Base-by-base conservation (phyloP, 2,329 filamentous ascomycete genomes). In the Diaporthe ilicicola region DNA sequence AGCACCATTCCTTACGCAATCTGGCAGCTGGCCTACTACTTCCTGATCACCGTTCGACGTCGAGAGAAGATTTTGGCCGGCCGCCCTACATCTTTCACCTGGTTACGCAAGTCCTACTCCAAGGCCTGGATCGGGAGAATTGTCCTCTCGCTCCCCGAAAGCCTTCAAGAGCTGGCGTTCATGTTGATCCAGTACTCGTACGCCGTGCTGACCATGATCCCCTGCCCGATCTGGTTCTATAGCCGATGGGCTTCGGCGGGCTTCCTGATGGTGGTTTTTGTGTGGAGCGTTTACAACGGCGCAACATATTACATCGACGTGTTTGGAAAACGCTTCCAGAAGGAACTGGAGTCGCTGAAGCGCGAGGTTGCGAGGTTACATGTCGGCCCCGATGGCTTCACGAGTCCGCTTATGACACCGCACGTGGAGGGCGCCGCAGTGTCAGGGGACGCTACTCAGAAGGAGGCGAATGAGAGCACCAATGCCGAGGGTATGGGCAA, bases 281-380 rank as follows among this genome's bases (percentile, higher is more conserved):
- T 90, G 53, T 98, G 95, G 94, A 97, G 94, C 76, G 92, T 98
- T 69, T 97, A 98, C 84, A 99, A 99, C 76, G 96, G 96, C 39
- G 94, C 96, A 22, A 98, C 95, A 0, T 99, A 93, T 81, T 99
- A 99, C 82, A 98, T 99, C 78, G 96, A 99, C 77, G 94, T 98
- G 1, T 99, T 98, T 79, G 96, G 97, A 67, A 97, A 93, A 77
- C 90, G 95, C 2, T 98, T 99, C 86, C 94, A 99, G 84, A 97
- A 95, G 79, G 96, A 99, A 81, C 86, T 99, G 15, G 95, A 99
- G 79, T 88, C 92, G 66, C 88, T 99, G 83, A 95, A 93, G 82
- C 90, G 90, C 69, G 96, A 99, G 78, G 94, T 99, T 10, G 89
- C 91, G 55, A 95, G 94, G 79, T 97, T 94, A 94, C 94, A 97